Evolutionary conservation across 805 yeast genomes (phyloP).

Genomic region (Hagleromyces aurorensis): DNA sequence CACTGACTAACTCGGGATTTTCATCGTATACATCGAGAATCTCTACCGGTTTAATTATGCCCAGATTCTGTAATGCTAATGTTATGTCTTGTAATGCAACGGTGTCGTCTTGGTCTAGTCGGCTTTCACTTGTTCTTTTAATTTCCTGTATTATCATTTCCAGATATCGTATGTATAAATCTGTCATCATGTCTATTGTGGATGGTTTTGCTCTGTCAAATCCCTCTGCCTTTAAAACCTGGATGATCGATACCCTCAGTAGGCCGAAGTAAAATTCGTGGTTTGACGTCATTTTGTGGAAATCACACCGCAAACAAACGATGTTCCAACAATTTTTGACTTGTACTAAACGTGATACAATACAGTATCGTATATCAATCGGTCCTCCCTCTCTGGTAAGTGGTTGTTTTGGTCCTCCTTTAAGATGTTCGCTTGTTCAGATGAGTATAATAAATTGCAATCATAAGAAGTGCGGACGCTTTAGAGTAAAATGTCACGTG

Average conservation of each 20-base stretch:
- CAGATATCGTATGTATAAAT: conserved; percentile 60
- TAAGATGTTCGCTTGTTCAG: conserved; percentile 1
- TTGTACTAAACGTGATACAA: background rate
- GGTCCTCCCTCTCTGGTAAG: too few species aligned
- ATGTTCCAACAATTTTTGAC: background rate
- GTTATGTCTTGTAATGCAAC: conserved; percentile 55
- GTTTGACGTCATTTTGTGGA: conserved; percentile 15
- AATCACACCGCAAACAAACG: background rate
- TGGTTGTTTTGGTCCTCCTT: too few species aligned
- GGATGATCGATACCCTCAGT: conserved; percentile 43
- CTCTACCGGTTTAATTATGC: conserved; percentile 52
- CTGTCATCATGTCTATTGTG: conserved; percentile 69
- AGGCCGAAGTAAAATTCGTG: conserved; percentile 40
- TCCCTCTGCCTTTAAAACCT: conserved; percentile 66
- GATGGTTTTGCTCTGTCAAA: conserved; percentile 71
- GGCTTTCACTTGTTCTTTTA: conserved; percentile 38
- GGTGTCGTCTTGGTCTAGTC: conserved; percentile 39
- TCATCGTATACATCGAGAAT: conserved; percentile 45
- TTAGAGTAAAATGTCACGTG: too few species aligned
- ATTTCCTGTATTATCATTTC: conserved; percentile 46
- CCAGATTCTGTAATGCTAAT: conserved; percentile 58
- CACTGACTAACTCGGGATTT: conserved; percentile 37
- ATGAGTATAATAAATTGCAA: too few species aligned
- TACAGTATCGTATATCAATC: too few species aligned
- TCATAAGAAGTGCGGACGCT: too few species aligned